A percentile compares a stretch with the other conserved stretches of the same genome.
Evolutionary conservation across 1,284 basidiomycete genomes (phyloP).

Genomic region (Microbotryomycetes sp.): DNA sequence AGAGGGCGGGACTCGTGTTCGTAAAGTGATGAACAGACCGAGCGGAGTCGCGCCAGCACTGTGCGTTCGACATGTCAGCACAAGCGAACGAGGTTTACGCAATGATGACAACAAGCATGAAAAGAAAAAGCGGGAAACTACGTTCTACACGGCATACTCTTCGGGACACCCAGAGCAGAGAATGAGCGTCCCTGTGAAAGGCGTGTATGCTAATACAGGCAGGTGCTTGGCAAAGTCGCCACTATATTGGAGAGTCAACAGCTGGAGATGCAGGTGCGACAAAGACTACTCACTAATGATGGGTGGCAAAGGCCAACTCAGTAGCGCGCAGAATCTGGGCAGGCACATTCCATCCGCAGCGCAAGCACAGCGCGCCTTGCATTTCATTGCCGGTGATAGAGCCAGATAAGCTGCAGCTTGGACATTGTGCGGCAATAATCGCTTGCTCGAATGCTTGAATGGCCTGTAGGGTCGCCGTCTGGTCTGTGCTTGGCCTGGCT

Average conservation of each 20-base stretch:
- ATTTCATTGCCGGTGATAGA: too few relatives aligned
- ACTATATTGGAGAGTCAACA: neutral
- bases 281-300: constrained; percentile 2
- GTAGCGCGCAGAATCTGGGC: neutral
- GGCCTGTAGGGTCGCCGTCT: too few relatives aligned
- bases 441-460: neutral
- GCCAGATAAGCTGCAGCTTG: neutral
- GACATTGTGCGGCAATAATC: neutral
- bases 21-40: too few relatives aligned
- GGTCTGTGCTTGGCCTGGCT: too few relatives aligned
- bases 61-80: neutral
- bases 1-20: too few relatives aligned
- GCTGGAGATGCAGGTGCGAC: neutral
- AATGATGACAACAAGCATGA: neutral
- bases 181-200: constrained; percentile 9
- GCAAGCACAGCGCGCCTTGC: neutral
- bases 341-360: constrained; percentile 2
- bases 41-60: too few relatives aligned
- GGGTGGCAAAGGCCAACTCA: neutral
- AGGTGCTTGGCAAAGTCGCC: neutral
- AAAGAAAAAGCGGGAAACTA: neutral
- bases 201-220: constrained; percentile 1
- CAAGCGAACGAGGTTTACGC: neutral
- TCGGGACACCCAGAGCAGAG: constrained; percentile 4
- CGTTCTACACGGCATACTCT: neutral